phyloP scores from a whole-genome alignment of 2,329 filamentous ascomycete genomes.

The Pyrenophora graminea region DNA sequence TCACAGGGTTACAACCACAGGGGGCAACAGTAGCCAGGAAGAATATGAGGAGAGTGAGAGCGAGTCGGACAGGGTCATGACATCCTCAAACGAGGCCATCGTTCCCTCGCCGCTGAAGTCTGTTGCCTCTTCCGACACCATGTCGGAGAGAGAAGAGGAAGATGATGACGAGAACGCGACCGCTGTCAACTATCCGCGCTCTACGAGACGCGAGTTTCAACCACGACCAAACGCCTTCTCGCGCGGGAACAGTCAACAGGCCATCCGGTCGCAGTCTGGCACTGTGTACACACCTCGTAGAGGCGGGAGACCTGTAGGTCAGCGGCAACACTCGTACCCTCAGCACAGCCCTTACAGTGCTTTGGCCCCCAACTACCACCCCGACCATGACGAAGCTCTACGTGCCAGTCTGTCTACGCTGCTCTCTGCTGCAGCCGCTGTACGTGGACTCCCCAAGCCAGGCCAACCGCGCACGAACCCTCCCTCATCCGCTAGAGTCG shows the following conservation, averaged over 20 bases:
- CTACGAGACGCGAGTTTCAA: constrained; percentile 66
- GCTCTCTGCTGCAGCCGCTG: constrained; percentile 91
- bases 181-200: constrained; percentile 68
- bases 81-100: constrained; percentile 65
- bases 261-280: constrained; percentile 50
- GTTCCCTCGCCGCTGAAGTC: constrained; percentile 43
- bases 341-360: constrained; percentile 67
- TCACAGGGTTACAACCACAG: constrained; percentile 50
- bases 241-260: constrained; percentile 66
- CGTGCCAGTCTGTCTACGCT: constrained; percentile 93
- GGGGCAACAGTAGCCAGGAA: constrained; percentile 81
- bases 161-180: constrained; percentile 76
- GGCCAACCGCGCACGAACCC: constrained; percentile 42
- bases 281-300: constrained; percentile 53
- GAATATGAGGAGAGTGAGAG: constrained; percentile 94
- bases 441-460: constrained; percentile 74
- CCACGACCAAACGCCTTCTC: constrained; percentile 93
- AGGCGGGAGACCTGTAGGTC: constrained; percentile 41
- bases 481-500: constrained; percentile 47
- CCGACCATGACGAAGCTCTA: constrained; percentile 90
- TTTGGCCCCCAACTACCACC: constrained; percentile 74
- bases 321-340: constrained; percentile 45
- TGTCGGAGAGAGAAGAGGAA: constrained; percentile 42
- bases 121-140: constrained; percentile 44
- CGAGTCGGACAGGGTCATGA: constrained; percentile 76